Evolutionary conservation across 2,329 filamentous ascomycete species (phyloP).

Genomic region (Colletotrichum limetticola): DNA sequence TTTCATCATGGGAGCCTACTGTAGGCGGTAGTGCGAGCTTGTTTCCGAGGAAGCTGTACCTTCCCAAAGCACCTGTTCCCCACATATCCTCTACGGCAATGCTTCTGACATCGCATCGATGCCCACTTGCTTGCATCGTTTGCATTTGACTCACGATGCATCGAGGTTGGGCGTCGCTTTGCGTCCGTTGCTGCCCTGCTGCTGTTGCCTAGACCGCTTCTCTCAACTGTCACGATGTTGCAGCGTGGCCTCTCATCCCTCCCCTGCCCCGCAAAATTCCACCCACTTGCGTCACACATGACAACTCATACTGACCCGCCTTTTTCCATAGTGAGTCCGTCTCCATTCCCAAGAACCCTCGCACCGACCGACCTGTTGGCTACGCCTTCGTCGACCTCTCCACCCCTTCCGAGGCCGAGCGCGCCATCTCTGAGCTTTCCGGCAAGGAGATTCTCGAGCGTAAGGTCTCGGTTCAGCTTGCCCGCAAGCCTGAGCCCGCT

Average conservation of each 20-base stretch:
- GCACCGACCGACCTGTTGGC: slow-evolving; percentile 96
- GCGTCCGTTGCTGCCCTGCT: neutral
- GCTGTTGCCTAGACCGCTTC: slow-evolving; percentile 23
- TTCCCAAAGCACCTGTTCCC: neutral
- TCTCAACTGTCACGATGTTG: slow-evolving; percentile 20
- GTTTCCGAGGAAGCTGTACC: neutral
- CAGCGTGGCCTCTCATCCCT: slow-evolving; percentile 32
- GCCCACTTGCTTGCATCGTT: neutral
- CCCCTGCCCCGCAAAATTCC: slow-evolving; percentile 29
- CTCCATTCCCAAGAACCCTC: slow-evolving; percentile 99
- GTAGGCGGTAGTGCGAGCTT: slow-evolving; percentile 10
- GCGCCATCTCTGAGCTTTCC: slow-evolving; percentile 94
- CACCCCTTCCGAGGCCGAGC: slow-evolving; percentile 92
- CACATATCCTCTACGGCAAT: neutral
- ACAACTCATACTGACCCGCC: slow-evolving; percentile 34
- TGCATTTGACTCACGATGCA: neutral
- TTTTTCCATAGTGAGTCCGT: slow-evolving; percentile 82
- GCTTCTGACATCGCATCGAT: neutral
- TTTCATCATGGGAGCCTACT: neutral
- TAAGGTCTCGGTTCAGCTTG: slow-evolving; percentile 98
- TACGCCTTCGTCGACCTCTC: slow-evolving; percentile 99
- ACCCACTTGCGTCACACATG: slow-evolving; percentile 33
- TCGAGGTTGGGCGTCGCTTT: neutral
- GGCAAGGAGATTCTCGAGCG: slow-evolving; percentile 98
- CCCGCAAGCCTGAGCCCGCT: slow-evolving; percentile 92